Base-by-base conservation (phyloP, 2,329 filamentous ascomycete genomes). In the Hypoxylon sp. region DNA sequence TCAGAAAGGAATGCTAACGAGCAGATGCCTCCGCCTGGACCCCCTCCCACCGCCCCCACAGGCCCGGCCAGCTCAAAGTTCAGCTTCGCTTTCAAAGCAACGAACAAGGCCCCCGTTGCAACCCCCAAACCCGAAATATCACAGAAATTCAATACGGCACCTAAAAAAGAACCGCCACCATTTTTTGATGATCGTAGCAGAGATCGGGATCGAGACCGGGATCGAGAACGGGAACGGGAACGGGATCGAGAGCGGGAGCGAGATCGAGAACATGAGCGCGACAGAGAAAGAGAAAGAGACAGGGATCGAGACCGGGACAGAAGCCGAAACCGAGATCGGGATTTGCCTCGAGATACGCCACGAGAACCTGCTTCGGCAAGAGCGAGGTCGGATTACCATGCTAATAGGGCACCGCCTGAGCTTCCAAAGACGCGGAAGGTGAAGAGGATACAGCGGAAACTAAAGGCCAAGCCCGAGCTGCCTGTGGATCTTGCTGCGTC, bases 51-150 rank as follows among this genome's bases (percentile, higher is more conserved):
- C 39, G 78, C 84, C 1, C 81, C 85, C 19, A 80, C 82, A 1
- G 83, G 85, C 4, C 81, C 85, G n/a, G 81, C 85, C 56, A 74
- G 75, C 50, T 87, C 88, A 46, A 95, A 94, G 78, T 96, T 97
- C 73, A 96, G 93, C 75, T 98, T 98, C 76, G 93, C 93, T 1
- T 93, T 98, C 77, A 97, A 97, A 75, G 86, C 89, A 8, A 86
- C 90, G 43, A 84, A 83, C 10, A 89, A 89, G 69, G 79, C 83
- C 6, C 78, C 83, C 1, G 79, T 85, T 13, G 79, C 87, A 7
- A 81, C 82, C 11, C 87, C 87, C 2, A 89, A 89, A 67, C 86
- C 84, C 2, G 87, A 90, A 68, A 90, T 90, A 55, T 89, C 87
- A 0, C 85, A 87, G 68, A 89, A 89, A 70, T 84, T 90, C 59